Evolutionary conservation across 164 flowering plant species (phyloP), one percentile per base, ranked within the genome.

Genomic region (Nelumbo lutea): DNA sequence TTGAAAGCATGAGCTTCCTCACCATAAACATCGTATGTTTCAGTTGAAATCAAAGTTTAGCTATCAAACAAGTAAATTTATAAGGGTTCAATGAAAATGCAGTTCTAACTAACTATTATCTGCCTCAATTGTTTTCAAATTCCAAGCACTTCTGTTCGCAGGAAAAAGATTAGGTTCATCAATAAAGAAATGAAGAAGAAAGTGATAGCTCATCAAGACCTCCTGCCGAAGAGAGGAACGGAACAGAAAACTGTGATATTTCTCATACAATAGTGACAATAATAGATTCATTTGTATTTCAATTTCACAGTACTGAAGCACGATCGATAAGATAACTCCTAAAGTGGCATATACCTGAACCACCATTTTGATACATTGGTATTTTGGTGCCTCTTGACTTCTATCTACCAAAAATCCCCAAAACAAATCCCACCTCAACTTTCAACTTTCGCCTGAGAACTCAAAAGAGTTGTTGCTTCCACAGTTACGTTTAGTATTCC

Each of bases 281-380:
- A 61, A 13, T 10, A 42, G 47, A 6, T 13, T 61, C 42, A 46
- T 2, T 1, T 4, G 7, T 46, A 63, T n/a, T n/a, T 55, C 41
- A 66, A n/a, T 2, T 53, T 55, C 52, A 27, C 5, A 41, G 27
- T 27, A 0, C 27, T 27, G 27, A 27, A 27, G 27, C 27, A 27
- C 27, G 39, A 6, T 3, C 1, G 42, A 59, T 9, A 59, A 6
- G 3, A 59, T 27, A 11, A 61, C 15, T 61, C 52, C 14, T 38
- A 61, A 53, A 63, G 60, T 13, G 67, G 64, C 56, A 47, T 50
- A 75, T 62, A 80, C 80, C 83, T 70, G 75, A 72, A 70, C 66
- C 59, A 61, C 39, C 15, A 61, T 48, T 62, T n/a, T 14, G 56
- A 13, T 62, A 65, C 58, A 42, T 5, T 27, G 27, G 27, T 27